A percentile compares a stretch with the other conserved stretches of the same genome.
Evolutionary conservation across 768 basidiomycete species (phyloP).

Genomic region (Phanerodontia chrysosporium): DNA sequence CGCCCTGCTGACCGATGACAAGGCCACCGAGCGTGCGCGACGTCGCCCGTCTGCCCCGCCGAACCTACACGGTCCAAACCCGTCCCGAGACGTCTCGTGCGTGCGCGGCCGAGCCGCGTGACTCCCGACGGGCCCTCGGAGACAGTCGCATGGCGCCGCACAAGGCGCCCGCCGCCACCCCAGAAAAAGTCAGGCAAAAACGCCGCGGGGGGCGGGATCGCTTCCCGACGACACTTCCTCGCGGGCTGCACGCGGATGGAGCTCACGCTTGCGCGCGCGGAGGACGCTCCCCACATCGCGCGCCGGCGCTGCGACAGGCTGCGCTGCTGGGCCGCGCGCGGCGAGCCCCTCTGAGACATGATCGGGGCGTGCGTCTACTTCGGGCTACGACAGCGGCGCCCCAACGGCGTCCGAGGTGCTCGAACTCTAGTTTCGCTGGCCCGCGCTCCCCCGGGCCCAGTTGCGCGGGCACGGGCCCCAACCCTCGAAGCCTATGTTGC

Average conservation of each 20-base stretch:
- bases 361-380: too few species aligned
- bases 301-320: too few species aligned
- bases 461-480: too few species aligned
- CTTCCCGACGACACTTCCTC: too few species aligned
- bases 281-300: too few species aligned
- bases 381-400: too few species aligned
- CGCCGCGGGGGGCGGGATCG: neutral
- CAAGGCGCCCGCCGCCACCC: neutral
- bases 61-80: neutral
- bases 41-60: neutral
- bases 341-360: neutral
- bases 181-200: too few species aligned
- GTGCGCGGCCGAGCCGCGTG: neutral
- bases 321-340: too few species aligned
- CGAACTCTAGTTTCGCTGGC: neutral
- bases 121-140: neutral
- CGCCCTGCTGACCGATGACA: neutral
- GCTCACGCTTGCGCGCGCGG: too few species aligned
- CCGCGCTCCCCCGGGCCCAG: too few species aligned
- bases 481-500: too few species aligned
- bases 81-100: neutral
- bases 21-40: neutral
- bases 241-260: too few species aligned
- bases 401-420: neutral
- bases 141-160: neutral